Percentiles rank a stretch among this genome's conserved stretches.
Conservation (phyloP, 2,329 filamentous ascomycete genomes). For the Calonectria pauciramosa region DNA sequence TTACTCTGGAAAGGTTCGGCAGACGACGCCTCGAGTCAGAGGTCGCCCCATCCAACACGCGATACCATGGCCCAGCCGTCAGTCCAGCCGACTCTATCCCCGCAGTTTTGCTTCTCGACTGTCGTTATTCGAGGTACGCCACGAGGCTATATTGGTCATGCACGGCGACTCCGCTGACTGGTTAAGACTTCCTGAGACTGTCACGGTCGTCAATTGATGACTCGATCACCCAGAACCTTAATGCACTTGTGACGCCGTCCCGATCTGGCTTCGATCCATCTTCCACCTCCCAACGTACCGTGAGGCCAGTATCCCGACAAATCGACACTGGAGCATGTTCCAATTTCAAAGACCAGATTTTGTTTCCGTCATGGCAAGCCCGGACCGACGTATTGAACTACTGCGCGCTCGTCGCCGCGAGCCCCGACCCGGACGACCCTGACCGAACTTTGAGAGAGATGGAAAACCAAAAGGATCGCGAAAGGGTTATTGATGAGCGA, state of each 20-base stretch:
- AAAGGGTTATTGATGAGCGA: constrained; percentile 86
- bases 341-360: constrained; percentile 79
- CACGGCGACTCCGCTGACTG: constrained; percentile 25
- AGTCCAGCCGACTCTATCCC: constrained; percentile 70
- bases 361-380: constrained; percentile 91
- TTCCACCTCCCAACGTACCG: constrained; percentile 76
- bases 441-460: constrained; percentile 77
- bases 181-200: constrained; percentile 88
- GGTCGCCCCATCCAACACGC: constrained; percentile 43
- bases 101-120: constrained; percentile 84
- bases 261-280: constrained; percentile 81
- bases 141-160: neutral
- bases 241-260: constrained; percentile 85
- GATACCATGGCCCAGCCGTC: constrained; percentile 63
- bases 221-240: constrained; percentile 92
- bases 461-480: constrained; percentile 78
- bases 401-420: constrained; percentile 89
- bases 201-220: constrained; percentile 91
- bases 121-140: constrained; percentile 75
- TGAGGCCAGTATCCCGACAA: constrained; percentile 62
- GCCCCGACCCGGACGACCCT: constrained; percentile 88
- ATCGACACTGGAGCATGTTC: constrained; percentile 76
- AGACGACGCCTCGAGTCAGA: constrained; percentile 52
- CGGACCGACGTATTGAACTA: constrained; percentile 89
- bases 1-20: constrained; percentile 63